Percentiles rank a stretch among this genome's conserved stretches.
Evolutionary conservation across 441 rosid species (phyloP).

Genomic region (Adansonia gregorii): DNA sequence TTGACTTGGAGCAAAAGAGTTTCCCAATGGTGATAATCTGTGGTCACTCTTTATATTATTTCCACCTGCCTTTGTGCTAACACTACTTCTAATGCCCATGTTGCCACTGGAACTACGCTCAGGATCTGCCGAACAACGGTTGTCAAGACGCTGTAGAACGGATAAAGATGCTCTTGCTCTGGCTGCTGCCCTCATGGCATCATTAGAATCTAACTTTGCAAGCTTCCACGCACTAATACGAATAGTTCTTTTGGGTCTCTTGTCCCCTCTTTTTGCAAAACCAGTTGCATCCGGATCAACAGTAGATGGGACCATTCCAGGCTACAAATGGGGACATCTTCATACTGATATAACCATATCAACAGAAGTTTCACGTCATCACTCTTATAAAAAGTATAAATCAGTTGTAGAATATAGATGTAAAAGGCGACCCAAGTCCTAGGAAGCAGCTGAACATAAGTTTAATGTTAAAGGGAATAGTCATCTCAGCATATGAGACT

Average conservation of each 20-base stretch:
- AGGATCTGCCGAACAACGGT: slow-evolving; percentile 46
- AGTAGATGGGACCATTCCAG: slow-evolving; percentile 72
- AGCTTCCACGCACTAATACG: slow-evolving; percentile 71
- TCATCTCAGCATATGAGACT: not conserved
- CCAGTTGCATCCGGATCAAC: slow-evolving; percentile 71
- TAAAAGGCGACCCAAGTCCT: slow-evolving; percentile 1
- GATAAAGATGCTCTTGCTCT: slow-evolving; percentile 78
- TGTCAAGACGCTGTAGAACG: slow-evolving; percentile 55
- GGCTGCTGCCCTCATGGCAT: slow-evolving; percentile 68
- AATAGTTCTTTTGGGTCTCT: slow-evolving; percentile 50
- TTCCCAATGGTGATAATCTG: slow-evolving; percentile 49
- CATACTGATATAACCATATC: slow-evolving; percentile 47
- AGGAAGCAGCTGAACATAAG: not conserved
- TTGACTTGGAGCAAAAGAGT: slow-evolving; percentile 76
- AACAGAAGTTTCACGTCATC: slow-evolving; percentile 10
- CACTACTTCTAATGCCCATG: slow-evolving; percentile 59
- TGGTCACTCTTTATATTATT: slow-evolving; percentile 56
- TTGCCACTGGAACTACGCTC: slow-evolving; percentile 58
- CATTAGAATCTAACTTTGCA: slow-evolving; percentile 62
- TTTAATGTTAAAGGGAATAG: not conserved
- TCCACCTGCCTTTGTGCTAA: slow-evolving; percentile 57
- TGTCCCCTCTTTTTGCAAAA: slow-evolving; percentile 47
- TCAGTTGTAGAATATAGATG: not conserved
- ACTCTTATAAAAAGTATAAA: not conserved
- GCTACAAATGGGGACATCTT: slow-evolving; percentile 74